Percentiles rank a stretch among this genome's conserved stretches.
Conservation (phyloP, 2,329 filamentous ascomycete species). For the Diplocarpon mali region DNA sequence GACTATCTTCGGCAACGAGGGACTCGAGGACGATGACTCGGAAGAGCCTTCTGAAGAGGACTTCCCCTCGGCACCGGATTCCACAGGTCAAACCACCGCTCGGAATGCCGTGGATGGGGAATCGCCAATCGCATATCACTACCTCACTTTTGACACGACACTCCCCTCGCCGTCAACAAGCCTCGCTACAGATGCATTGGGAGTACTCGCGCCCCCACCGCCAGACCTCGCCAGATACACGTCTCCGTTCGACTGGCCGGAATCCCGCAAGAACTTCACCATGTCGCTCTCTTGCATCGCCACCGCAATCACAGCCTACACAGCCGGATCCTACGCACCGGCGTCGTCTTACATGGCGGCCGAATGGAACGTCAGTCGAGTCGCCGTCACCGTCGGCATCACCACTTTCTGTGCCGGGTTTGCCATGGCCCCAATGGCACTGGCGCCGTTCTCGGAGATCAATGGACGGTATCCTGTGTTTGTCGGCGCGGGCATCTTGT, state of each 20-base stretch:
- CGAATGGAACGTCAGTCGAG: conserved; percentile 52
- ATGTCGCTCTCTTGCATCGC: conserved; percentile 66
- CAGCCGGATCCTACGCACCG: conserved; percentile 70
- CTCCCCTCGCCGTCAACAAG: conserved; percentile 20
- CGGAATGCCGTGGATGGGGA: conserved; percentile 6
- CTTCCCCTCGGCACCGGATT: conserved; percentile 5
- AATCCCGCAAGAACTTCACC: conserved; percentile 55
- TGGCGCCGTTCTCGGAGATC: conserved; percentile 81
- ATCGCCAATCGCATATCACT: conserved; percentile 24
- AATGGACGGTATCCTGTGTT: conserved; percentile 81
- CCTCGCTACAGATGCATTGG: conserved; percentile 4
- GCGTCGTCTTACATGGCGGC: conserved; percentile 52
- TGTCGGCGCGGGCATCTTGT: conserved; percentile 59
- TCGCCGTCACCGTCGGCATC: conserved; percentile 64
- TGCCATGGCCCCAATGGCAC: conserved; percentile 71
- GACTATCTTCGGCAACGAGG: conserved; percentile 4
- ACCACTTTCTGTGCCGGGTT: conserved; percentile 78
- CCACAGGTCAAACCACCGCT: neutral
- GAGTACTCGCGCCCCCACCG: conserved; percentile 33
- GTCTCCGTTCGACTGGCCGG: conserved; percentile 66
- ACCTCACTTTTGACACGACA: conserved; percentile 24
- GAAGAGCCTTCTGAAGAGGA: neutral
- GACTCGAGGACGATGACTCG: conserved; percentile 4
- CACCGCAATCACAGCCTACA: conserved; percentile 68
- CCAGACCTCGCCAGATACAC: conserved; percentile 57